These are phyloP conservation scores for Raffaelea deltoideospora DNA, from an alignment of 2,329 filamentous ascomycete genomes.

Conservation along the genomic window DNA sequence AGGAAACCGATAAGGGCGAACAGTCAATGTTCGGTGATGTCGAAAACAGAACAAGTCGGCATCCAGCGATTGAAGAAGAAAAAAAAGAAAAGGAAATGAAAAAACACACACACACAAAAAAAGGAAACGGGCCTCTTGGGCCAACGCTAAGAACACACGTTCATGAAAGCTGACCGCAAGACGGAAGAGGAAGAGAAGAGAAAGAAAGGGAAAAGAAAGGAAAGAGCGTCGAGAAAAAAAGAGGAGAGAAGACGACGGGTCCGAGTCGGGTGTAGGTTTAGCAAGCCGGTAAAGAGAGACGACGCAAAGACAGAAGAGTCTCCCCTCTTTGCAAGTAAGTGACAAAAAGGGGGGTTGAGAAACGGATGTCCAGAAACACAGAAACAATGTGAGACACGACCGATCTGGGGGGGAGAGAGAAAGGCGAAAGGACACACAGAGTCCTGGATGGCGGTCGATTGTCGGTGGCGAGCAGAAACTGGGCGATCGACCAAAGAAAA, in stretches of 20 bases:
- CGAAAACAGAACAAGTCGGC: neutral
- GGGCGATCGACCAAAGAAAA: too few species aligned
- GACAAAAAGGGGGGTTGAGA: neutral
- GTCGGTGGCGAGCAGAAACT: neutral
- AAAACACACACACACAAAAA: conserved; percentile 11
- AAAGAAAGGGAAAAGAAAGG: conserved; percentile 12
- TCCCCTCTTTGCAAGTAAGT: too few species aligned
- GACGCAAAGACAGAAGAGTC: neutral
- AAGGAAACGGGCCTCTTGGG: conserved; percentile 20
- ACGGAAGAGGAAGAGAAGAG: neutral
- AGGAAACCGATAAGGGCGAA: neutral
- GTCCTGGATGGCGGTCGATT: conserved; percentile 12
- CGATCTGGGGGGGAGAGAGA: neutral
- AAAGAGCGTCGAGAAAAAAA: conserved; percentile 13
- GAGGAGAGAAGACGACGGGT: conserved; percentile 1
- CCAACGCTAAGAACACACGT: conserved; percentile 21
- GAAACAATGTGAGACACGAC: neutral
- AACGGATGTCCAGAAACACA: neutral
- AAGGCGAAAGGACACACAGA: conserved; percentile 9
- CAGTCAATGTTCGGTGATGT: conserved; percentile 4
- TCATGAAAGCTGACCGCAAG: neutral
- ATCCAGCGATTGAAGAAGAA: conserved; percentile 14
- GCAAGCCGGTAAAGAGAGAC: neutral
- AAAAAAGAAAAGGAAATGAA: conserved; percentile 15
- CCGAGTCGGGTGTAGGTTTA: neutral